Percentiles rank a stretch among this genome's conserved stretches.
These are phyloP conservation scores for Gloeopeniophorella convolvens DNA, from an alignment of 768 basidiomycete genomes.

Conservation along the genomic window DNA sequence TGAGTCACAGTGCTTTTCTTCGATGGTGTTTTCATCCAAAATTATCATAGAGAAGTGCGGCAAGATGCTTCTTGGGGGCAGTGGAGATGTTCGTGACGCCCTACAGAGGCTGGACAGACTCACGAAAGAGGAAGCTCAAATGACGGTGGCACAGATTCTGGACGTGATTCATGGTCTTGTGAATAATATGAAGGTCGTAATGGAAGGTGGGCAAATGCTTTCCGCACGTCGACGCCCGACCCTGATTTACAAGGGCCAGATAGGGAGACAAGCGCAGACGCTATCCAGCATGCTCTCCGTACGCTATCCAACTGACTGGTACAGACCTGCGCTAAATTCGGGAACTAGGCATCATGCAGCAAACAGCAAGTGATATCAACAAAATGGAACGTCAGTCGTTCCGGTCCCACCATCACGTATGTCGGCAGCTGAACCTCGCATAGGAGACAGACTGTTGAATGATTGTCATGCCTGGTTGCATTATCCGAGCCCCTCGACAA, in stretches of 20 bases:
- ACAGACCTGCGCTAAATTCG: neutral
- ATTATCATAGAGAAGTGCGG: neutral
- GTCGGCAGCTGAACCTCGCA: neutral
- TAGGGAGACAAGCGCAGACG: neutral
- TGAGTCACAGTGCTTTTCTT: neutral
- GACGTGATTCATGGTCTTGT: neutral
- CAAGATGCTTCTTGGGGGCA: neutral
- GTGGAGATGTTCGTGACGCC: neutral
- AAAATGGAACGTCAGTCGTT: neutral
- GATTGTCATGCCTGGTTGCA: neutral
- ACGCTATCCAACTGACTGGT: neutral
- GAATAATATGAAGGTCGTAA: neutral
- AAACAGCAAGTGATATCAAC: neutral
- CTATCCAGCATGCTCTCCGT: neutral
- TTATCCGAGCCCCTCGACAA: neutral
- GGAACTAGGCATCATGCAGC: neutral
- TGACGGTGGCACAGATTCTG: neutral
- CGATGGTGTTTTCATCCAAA: neutral
- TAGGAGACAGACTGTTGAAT: neutral
- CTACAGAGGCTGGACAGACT: conserved; percentile 5
- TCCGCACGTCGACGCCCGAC: too few relatives aligned
- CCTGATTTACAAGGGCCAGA: neutral
- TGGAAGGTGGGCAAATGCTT: neutral
- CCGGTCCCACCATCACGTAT: fast-evolving
- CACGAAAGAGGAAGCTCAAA: neutral